phyloP scores from a whole-genome alignment of 192 early-diverging fungal species.

The Coemansia reversa region DNA sequence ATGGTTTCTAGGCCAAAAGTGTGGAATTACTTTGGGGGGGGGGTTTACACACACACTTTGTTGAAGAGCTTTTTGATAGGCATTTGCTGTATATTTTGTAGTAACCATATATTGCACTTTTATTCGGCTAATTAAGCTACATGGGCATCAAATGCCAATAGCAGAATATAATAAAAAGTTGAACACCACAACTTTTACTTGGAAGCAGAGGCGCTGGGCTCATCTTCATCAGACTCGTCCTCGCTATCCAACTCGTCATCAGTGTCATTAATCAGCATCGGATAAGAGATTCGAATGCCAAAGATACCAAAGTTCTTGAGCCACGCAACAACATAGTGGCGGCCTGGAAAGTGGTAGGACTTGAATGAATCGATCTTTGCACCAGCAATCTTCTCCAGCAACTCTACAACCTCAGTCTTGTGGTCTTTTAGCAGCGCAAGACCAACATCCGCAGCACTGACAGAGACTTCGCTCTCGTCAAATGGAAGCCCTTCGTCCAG shows the following conservation, averaged over 20 bases:
- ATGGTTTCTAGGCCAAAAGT: neutral
- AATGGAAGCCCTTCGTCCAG: slow-evolving; percentile 47
- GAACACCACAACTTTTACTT: neutral
- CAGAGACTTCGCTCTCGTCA: slow-evolving; percentile 34
- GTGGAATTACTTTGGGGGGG: neutral
- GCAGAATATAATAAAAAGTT: neutral
- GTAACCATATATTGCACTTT: too few relatives aligned
- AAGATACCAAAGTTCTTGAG: slow-evolving; percentile 52
- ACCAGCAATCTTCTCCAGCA: slow-evolving; percentile 45
- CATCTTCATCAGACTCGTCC: slow-evolving; percentile 28
- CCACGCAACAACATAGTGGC: slow-evolving; percentile 54
- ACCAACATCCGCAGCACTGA: slow-evolving; percentile 27
- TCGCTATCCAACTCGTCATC: slow-evolving; percentile 29
- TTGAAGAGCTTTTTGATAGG: too few relatives aligned
- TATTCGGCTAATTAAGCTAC: neutral
- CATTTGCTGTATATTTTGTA: too few relatives aligned
- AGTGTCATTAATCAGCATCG: slow-evolving; percentile 43
- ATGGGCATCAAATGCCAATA: neutral
- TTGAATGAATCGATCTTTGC: slow-evolving; percentile 50
- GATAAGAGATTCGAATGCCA: slow-evolving; percentile 54
- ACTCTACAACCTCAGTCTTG: slow-evolving; percentile 25
- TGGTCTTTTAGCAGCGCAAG: slow-evolving; percentile 49
- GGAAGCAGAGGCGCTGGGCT: slow-evolving; percentile 8
- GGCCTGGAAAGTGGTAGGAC: slow-evolving; percentile 52
- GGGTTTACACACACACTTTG: too few relatives aligned